Percentiles rank a stretch among this genome's conserved stretches.
Conservation (phyloP, 345 rosid species). For the Geranium brycei region DNA sequence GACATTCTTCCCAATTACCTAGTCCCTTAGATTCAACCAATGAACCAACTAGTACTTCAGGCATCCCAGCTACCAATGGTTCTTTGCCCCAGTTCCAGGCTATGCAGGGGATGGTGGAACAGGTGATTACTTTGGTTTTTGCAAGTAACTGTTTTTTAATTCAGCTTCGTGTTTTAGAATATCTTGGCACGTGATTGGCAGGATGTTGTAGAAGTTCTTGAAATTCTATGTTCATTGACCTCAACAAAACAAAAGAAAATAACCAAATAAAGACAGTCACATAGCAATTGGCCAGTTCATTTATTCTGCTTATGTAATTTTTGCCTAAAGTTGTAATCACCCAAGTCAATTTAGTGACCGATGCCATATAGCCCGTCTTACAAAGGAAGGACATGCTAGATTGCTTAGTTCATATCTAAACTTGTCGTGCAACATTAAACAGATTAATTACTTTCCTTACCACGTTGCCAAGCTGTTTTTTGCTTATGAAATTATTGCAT, state of each 20-base stretch:
- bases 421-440: neutral
- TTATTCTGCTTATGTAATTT: neutral
- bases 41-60: conserved; percentile 33
- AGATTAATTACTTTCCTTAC: neutral
- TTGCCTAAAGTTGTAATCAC: neutral
- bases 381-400: neutral
- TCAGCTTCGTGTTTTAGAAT: neutral
- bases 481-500: neutral
- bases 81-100: conserved; percentile 30
- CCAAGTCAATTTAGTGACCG: neutral
- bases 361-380: neutral
- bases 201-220: neutral
- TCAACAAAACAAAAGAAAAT: no score
- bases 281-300: no score
- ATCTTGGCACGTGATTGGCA: neutral
- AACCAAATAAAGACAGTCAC: no score
- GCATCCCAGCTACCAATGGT: conserved; percentile 28
- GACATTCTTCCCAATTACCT: conserved; percentile 30
- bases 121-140: conserved; percentile 27
- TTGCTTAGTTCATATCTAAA: neutral
- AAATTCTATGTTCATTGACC: neutral
- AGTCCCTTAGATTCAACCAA: conserved; percentile 45
- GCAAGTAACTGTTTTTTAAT: neutral
- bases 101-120: conserved; percentile 43
- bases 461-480: neutral